Percentiles rank a stretch among this genome's conserved stretches.
Evolutionary conservation across 1,139 yeast species (phyloP).

Genomic region (Blastobotrys indianensis): DNA sequence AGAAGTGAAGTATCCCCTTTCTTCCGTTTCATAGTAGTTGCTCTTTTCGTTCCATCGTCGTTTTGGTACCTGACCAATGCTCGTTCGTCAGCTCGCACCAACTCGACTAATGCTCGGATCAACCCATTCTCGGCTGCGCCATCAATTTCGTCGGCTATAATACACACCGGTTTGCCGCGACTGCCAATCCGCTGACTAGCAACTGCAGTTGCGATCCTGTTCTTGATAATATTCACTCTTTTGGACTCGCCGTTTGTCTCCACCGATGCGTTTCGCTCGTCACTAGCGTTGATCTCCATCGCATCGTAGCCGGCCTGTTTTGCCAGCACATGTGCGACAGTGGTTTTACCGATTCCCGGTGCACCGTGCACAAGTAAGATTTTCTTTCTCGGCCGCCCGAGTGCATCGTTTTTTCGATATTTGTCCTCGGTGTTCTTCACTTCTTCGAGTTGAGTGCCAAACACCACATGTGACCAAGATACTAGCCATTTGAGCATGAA

Average conservation of each 20-base stretch:
- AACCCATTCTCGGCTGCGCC: constrained; percentile 84
- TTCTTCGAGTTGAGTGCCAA: constrained; percentile 37
- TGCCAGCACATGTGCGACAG: constrained; percentile 81
- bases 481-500: constrained; percentile 69
- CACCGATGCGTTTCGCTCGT: constrained; percentile 54
- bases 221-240: constrained; percentile 39
- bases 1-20: constrained; percentile 40
- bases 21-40: constrained; percentile 24
- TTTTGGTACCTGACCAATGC: constrained; percentile 30
- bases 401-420: constrained; percentile 14
- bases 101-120: constrained; percentile 57
- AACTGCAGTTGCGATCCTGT: constrained; percentile 64
- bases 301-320: constrained; percentile 75
- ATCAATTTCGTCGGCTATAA: constrained; percentile 86
- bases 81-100: constrained; percentile 53
- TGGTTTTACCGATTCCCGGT: constrained; percentile 93
- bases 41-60: constrained; percentile 14
- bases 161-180: constrained; percentile 67
- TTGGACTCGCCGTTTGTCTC: constrained; percentile 2
- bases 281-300: constrained; percentile 87
- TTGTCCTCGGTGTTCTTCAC: constrained; percentile 10
- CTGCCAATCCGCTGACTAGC: constrained; percentile 49
- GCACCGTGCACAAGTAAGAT: constrained; percentile 81
- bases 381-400: constrained; percentile 58
- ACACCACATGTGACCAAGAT: constrained; percentile 72